Conservation (phyloP, 768 basidiomycete genomes). For the Ramaria rubella region DNA sequence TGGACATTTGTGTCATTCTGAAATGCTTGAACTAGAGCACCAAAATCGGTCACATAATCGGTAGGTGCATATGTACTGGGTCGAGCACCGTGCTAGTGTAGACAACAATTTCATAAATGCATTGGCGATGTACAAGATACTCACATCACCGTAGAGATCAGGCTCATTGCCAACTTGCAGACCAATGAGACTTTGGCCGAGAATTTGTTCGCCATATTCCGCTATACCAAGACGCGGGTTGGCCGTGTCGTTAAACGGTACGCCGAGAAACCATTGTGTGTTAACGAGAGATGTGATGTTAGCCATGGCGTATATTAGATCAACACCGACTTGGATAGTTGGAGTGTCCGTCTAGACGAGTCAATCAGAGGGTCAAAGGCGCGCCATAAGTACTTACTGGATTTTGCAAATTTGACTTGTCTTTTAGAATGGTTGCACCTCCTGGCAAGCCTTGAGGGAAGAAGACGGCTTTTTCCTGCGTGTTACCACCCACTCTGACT, state of each 20-base stretch:
- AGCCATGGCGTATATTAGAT: conserved; percentile 58
- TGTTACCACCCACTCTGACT: conserved; percentile 75
- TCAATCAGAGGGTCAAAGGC: conserved; percentile 11
- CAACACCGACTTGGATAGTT: conserved; percentile 54
- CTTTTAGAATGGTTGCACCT: conserved; percentile 46
- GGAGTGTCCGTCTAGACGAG: conserved; percentile 58
- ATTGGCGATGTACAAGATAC: conserved; percentile 8
- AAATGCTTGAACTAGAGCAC: conserved; percentile 39
- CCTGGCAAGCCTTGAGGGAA: conserved; percentile 42
- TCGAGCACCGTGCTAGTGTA: conserved; percentile 19
- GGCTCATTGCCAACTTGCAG: conserved; percentile 74
- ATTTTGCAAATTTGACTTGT: conserved; percentile 27
- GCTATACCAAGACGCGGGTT: conserved; percentile 50
- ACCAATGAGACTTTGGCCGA: conserved; percentile 61
- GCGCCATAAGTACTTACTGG: conserved; percentile 28
- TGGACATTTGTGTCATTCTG: conserved; percentile 32
- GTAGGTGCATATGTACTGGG: conserved; percentile 18
- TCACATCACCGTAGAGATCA: conserved; percentile 49
- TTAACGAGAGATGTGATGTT: conserved; percentile 54
- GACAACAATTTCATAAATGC: background rate
- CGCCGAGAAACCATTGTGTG: conserved; percentile 58
- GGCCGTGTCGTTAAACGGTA: conserved; percentile 62
- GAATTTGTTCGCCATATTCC: conserved; percentile 49
- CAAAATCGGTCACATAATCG: conserved; percentile 50
- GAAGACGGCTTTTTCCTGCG: conserved; percentile 51